phyloP scores from a whole-genome alignment of 768 basidiomycete species.

The Lactarius pseudohatsudake region DNA sequence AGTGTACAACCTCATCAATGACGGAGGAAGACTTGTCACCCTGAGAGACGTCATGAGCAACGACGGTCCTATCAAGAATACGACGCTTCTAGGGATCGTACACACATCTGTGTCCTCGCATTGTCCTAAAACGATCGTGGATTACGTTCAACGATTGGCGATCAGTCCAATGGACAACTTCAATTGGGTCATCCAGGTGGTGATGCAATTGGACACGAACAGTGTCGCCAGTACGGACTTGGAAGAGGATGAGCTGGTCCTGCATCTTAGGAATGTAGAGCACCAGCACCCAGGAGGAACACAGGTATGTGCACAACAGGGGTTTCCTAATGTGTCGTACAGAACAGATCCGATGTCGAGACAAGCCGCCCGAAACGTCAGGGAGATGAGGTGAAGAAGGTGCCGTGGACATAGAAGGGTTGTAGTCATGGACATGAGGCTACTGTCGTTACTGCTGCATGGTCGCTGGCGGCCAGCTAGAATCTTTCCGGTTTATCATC shows the following conservation, averaged over 20 bases:
- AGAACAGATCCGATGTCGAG: background rate
- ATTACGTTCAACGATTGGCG: background rate
- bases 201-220: background rate
- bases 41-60: background rate
- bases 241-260: background rate
- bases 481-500: background rate
- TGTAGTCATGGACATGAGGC: background rate
- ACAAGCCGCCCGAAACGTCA: slow-evolving; percentile 1
- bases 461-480: background rate
- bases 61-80: background rate
- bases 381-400: slow-evolving; percentile 8
- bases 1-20: slow-evolving; percentile 2
- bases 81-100: background rate
- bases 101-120: background rate
- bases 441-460: slow-evolving; percentile 1
- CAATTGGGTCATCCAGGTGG: slow-evolving; percentile 11
- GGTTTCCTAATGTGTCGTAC: background rate
- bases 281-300: background rate
- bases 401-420: background rate
- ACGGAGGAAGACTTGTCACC: slow-evolving; percentile 4
- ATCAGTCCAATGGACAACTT: background rate
- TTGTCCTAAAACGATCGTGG: background rate
- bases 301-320: background rate
- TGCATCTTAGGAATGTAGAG: background rate
- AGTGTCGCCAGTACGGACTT: background rate